These are phyloP conservation scores for Ophiostoma triangulosporum DNA, from an alignment of 2,329 filamentous ascomycete genomes.

Conservation along the genomic window DNA sequence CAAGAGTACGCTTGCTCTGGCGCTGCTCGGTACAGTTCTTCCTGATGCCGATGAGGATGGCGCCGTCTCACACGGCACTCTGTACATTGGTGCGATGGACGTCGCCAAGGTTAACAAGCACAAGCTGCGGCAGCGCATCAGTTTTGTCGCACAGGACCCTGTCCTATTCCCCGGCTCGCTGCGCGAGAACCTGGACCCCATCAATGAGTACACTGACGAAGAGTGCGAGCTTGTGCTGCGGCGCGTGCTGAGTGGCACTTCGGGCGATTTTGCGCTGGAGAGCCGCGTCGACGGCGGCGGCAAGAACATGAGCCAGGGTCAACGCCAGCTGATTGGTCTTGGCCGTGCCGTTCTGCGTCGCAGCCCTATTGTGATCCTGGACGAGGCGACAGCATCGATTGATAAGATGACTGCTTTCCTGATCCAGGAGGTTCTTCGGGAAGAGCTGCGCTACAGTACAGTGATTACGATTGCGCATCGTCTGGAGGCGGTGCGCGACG, in stretches of 20 bases:
- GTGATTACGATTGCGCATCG: conserved; percentile 56
- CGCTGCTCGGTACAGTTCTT: conserved; percentile 41
- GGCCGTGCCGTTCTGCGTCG: conserved; percentile 45
- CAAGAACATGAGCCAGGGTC: conserved; percentile 48
- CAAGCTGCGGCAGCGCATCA: conserved; percentile 41
- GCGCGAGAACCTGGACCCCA: conserved; percentile 55
- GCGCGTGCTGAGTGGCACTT: conserved; percentile 38
- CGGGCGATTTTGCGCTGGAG: conserved; percentile 26
- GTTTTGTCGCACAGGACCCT: conserved; percentile 51
- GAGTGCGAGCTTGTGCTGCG: conserved; percentile 39
- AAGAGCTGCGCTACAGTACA: conserved; percentile 41
- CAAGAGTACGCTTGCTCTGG: conserved; percentile 62
- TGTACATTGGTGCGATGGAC: conserved; percentile 40
- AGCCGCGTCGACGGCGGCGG: conserved; percentile 45
- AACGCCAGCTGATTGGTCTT: conserved; percentile 48
- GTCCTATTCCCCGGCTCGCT: conserved; percentile 46
- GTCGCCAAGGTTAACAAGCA: conserved; percentile 41
- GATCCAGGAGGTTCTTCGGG: conserved; percentile 43
- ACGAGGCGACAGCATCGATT: conserved; percentile 52
- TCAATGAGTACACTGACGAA: conserved; percentile 40
- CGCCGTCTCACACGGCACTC: conserved; percentile 26
- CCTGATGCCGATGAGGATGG: conserved; percentile 22
- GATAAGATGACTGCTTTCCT: conserved; percentile 43
- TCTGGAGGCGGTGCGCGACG: conserved; percentile 46
- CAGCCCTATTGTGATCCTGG: conserved; percentile 48